These are phyloP conservation scores for Dactylis glomerata DNA, from an alignment of 176 grass and related monocot species.

Conservation along the genomic window DNA sequence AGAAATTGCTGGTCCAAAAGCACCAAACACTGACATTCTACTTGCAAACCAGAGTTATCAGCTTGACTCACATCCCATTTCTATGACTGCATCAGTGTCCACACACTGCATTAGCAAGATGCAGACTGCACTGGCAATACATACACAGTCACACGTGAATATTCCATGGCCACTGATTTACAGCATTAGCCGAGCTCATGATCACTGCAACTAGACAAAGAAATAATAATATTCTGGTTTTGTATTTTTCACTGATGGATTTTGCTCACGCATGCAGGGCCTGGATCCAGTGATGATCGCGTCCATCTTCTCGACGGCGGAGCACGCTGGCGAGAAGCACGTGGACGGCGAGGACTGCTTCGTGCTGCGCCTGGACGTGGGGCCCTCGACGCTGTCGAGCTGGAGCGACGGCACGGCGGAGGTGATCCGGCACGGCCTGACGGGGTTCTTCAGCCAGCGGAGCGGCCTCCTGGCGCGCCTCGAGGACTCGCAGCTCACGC, in stretches of 20 bases:
- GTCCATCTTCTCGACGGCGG: slow-evolving; percentile 71
- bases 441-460: slow-evolving; percentile 95
- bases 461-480: slow-evolving; percentile 78
- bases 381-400: slow-evolving; percentile 60
- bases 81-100: not conserved
- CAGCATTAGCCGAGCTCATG: not conserved
- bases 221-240: not conserved
- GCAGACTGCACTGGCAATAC: not conserved
- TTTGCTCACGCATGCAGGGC: slow-evolving; percentile 38
- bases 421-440: slow-evolving; percentile 84
- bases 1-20: slow-evolving; percentile 22
- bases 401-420: slow-evolving; percentile 93
- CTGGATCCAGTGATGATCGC: slow-evolving; percentile 82
- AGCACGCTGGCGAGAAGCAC: slow-evolving; percentile 90
- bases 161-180: not conserved
- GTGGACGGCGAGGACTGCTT: slow-evolving; percentile 92
- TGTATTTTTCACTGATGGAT: not conserved
- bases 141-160: not conserved
- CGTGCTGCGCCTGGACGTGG: slow-evolving; percentile 76
- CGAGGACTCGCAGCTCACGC: slow-evolving; percentile 86
- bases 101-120: not conserved
- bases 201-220: not conserved
- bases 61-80: not conserved
- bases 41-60: slow-evolving; percentile 29
- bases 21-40: slow-evolving; percentile 31